Conservation (phyloP, 2,329 filamentous ascomycete species). For the Graphium sp. region DNA sequence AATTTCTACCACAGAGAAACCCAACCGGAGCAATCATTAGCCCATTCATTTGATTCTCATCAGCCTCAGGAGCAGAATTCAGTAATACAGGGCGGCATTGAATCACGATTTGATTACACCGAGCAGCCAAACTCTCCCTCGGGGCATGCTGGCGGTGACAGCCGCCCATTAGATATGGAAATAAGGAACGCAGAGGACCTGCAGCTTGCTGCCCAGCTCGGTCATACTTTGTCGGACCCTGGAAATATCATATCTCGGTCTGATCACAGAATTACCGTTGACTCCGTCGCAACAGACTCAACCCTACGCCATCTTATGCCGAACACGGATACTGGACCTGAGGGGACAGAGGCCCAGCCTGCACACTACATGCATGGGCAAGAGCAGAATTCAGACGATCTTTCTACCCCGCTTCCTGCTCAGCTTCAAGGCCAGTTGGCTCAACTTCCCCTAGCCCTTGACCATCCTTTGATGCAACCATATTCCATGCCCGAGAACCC, state of each 20-base stretch:
- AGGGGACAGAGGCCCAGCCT: slow-evolving; percentile 1
- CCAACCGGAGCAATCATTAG: too few relatives aligned
- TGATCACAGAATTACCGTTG: slow-evolving; percentile 23
- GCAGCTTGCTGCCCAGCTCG: slow-evolving; percentile 39
- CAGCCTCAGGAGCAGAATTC: too few relatives aligned
- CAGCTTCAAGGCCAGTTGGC: slow-evolving; percentile 4
- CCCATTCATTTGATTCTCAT: too few relatives aligned
- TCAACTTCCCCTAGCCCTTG: slow-evolving; percentile 18
- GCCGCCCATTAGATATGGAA: slow-evolving; percentile 1
- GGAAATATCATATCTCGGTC: slow-evolving; percentile 28
- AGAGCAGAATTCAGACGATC: slow-evolving; percentile 9
- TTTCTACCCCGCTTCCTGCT: too few relatives aligned
- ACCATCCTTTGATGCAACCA: slow-evolving; percentile 17
- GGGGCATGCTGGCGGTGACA: background rate
- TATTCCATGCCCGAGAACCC: slow-evolving; percentile 39
- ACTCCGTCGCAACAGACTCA: slow-evolving; percentile 15
- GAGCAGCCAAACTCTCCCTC: slow-evolving; percentile 1
- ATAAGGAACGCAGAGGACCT: slow-evolving; percentile 22
- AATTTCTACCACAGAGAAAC: too few relatives aligned
- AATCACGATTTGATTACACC: too few relatives aligned
- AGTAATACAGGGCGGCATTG: too few relatives aligned
- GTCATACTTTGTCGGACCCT: slow-evolving; percentile 30
- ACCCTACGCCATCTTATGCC: slow-evolving; percentile 22
- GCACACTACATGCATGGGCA: slow-evolving; percentile 8
- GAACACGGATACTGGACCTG: slow-evolving; percentile 8